phyloP scores from a whole-genome alignment of 306 rosid species.

The Hippophae rhamnoides region DNA sequence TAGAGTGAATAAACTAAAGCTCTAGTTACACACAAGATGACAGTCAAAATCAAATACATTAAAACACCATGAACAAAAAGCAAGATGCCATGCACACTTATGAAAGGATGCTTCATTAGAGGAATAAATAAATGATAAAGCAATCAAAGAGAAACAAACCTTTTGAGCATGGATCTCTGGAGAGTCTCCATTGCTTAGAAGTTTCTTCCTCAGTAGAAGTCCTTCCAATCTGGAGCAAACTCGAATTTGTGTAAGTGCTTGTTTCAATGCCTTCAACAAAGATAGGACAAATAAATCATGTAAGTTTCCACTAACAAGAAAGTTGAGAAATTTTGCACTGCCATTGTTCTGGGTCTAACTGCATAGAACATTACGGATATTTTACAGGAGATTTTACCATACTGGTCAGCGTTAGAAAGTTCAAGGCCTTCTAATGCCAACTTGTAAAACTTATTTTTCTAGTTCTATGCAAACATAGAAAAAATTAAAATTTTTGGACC shows the following conservation, averaged over 20 bases:
- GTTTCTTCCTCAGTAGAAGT: slow-evolving; percentile 62
- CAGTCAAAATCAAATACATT: no score
- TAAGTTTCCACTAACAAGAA: not conserved
- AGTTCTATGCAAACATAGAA: no score
- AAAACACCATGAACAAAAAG: not conserved
- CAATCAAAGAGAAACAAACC: slow-evolving; percentile 33
- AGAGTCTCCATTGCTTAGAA: slow-evolving; percentile 63
- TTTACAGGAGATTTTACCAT: not conserved
- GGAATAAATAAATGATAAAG: slow-evolving; percentile 10
- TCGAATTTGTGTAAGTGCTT: slow-evolving; percentile 72
- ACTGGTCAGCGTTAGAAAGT: not conserved
- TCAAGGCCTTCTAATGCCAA: not conserved
- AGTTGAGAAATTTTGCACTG: not conserved
- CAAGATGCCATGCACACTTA: not conserved
- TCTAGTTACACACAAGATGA: no score
- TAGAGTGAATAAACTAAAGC: no score
- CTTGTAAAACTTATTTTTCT: not conserved
- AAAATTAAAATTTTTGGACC: no score
- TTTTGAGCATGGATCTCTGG: slow-evolving; percentile 80
- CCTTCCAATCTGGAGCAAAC: slow-evolving; percentile 84
- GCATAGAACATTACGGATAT: not conserved
- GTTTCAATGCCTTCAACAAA: slow-evolving; percentile 63
- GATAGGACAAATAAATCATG: slow-evolving; percentile 12
- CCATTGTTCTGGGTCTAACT: no score
- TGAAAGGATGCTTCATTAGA: no score